Evolutionary conservation across 495 filamentous ascomycete genomes (phyloP).

Genomic region (Acidiella bohemica): DNA sequence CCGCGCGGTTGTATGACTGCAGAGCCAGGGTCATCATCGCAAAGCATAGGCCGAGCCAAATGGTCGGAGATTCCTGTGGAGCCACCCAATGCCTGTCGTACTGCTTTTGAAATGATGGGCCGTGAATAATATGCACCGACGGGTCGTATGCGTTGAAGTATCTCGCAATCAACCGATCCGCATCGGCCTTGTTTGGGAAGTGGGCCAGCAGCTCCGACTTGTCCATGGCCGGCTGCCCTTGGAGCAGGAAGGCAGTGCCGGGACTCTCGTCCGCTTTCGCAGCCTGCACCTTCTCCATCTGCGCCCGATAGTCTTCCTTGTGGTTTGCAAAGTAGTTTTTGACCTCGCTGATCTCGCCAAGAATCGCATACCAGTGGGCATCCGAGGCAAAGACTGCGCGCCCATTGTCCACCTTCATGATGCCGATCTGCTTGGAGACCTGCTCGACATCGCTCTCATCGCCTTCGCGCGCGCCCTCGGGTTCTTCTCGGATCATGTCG

Average conservation of each 20-base stretch:
- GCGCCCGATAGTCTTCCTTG: constrained; percentile 55
- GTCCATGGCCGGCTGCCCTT: constrained; percentile 48
- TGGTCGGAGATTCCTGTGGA: constrained; percentile 61
- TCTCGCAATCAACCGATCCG: constrained; percentile 63
- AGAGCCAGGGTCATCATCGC: constrained; percentile 80
- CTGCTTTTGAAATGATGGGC: constrained; percentile 69
- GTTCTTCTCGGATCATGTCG: constrained; percentile 40
- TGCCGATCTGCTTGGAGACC: constrained; percentile 79
- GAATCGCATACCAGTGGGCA: constrained; percentile 83
- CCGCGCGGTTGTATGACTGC: constrained; percentile 78
- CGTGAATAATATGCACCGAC: constrained; percentile 72
- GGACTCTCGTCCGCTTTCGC: constrained; percentile 37
- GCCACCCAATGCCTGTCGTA: constrained; percentile 83
- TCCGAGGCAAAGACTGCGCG: constrained; percentile 83
- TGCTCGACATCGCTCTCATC: constrained; percentile 81
- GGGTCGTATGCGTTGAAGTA: constrained; percentile 63
- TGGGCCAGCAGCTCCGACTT: constrained; percentile 64
- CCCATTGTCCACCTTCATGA: constrained; percentile 80
- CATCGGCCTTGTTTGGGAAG: constrained; percentile 65
- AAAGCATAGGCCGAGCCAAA: constrained; percentile 85
- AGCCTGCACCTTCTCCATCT: constrained; percentile 47
- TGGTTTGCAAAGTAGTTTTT: constrained; percentile 71
- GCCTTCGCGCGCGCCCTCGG: constrained; percentile 27
- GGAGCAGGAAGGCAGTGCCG: constrained; percentile 54
- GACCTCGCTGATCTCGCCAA: constrained; percentile 87